Evolutionary conservation across 306 rosid species (phyloP), one percentile per base, ranked within the genome.

Genomic region (Sophora flavescens): DNA sequence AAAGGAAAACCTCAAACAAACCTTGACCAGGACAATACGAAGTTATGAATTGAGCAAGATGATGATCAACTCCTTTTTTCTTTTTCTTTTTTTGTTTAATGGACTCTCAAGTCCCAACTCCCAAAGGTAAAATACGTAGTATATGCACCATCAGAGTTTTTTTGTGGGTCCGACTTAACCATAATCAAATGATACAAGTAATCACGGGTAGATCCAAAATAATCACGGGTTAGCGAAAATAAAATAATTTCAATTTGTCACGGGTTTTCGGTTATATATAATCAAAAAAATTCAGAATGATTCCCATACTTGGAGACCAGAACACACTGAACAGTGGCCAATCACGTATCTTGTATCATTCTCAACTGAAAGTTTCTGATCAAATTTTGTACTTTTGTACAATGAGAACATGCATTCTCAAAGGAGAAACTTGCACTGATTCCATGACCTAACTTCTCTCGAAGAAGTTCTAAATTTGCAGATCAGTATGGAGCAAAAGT

Each of bases 171-270:
- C 79, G 50, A 56, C 73, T 9, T 42, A 70, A 56, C 62, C 58
- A 44, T 26, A 64, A 63, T 81, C 44, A 63, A 76, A 58, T 64
- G 15, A 63, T 42, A 11, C 7, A 26, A 36, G 15, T 63, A 56
- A 30, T 82, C 79, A 77, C 82, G 82, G 79, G 70, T 41, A 8
- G 67, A 82, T 65, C 67, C 76, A 58, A 35, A 41, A 66, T 47
- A 78, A 72, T 82, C 86, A 83, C 86, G 86, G 86, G 73, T 72
- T 82, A 71, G 59, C 59, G 11, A 63, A 64, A 63, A 35, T 38
- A 65, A 63, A 50, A 60, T 38, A 59, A 17, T 30, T 30, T 38
- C 36, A 26, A 30, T 30, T 48, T 39, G 76, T 82, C 83, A 82
- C 86, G 86, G 86, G 80, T 51, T 77, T 14, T 50, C 62, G 48